Base-by-base conservation (phyloP, 108 stramenopile genomes). In the Cyclostephanos tholiformis region DNA sequence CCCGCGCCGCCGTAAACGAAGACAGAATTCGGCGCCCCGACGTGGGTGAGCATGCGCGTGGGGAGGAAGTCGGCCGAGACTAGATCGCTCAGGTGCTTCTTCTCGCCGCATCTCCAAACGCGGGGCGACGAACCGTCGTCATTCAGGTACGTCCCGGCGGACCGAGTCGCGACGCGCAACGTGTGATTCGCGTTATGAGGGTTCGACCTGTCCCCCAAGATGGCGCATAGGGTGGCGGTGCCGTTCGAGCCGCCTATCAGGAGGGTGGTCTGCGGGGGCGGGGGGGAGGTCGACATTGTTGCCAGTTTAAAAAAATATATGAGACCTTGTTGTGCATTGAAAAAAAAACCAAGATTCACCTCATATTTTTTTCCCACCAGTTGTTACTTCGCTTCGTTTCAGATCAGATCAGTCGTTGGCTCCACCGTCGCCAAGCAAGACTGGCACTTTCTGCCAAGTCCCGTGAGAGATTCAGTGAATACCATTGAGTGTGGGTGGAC, bases 161-260 rank as follows among this genome's bases (percentile, higher is more conserved):
- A 68, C 14, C 82, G 64, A 13, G 82, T 82, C 23, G 77, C 82
- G 25, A 82, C 82, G 44, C 82, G 77, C 14, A 82, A 41, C 13
- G 74, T 53, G 72, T 82, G 82, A 38, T 48, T 48, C 29, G 52
- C 59, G 50, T 82, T 82, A 65, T 22, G 22, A 17, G 82, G 66
- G 65, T 82, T 79, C 76, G 82, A 82, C 56, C 69, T 73, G 27
- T 82, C 82, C 48, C 82, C 72, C 50, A 82, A 66, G 39, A 82
- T 78, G 46, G 82, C 71, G 65, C 63, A 67, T 46, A 82, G 82
- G 58, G 82, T 82, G 53, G 82, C 52, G 25, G 82, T 82, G 72
- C 82, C 82, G 82, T 82, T 82, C 61, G 82, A 82, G 19, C 82
- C 82, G 55, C 82, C 82, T 30, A 82, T 59, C n/a, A 82, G 72